phyloP scores from a whole-genome alignment of 257 asterid species.

The Nicotiana paniculata region DNA sequence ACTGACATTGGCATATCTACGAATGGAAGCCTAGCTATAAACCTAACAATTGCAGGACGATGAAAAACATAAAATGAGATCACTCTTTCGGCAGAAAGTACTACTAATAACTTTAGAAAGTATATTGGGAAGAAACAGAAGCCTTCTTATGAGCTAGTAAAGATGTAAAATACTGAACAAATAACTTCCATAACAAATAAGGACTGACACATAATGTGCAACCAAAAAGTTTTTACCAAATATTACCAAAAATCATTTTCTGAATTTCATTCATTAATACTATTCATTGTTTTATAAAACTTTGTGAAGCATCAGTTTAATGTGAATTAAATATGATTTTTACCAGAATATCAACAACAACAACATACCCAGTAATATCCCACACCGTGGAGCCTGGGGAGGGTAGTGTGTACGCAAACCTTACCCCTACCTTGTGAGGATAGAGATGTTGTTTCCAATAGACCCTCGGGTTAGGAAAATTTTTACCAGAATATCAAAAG shows the following conservation, averaged over 20 bases:
- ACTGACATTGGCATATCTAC: not conserved
- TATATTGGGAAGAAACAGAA: not conserved
- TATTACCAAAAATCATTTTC: not conserved
- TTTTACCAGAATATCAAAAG: not conserved
- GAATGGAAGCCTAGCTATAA: not conserved
- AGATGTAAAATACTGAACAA: not conserved
- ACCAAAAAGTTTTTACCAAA: not conserved
- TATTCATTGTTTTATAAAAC: not conserved
- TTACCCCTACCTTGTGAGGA: no score
- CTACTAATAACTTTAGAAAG: not conserved
- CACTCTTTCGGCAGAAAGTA: not conserved
- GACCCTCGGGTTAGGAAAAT: no score
- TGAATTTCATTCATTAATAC: not conserved
- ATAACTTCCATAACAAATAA: not conserved
- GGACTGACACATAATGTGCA: not conserved
- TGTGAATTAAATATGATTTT: not conserved
- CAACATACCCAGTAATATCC: no score
- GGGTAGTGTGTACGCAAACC: no score
- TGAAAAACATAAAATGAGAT: not conserved
- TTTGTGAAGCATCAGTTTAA: not conserved
- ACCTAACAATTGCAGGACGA: not conserved
- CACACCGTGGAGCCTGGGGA: no score
- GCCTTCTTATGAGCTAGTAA: not conserved
- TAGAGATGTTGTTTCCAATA: no score
- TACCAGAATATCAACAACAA: not conserved